Conservation (phyloP, 1,284 basidiomycete species). For the Earliella scabrosa region DNA sequence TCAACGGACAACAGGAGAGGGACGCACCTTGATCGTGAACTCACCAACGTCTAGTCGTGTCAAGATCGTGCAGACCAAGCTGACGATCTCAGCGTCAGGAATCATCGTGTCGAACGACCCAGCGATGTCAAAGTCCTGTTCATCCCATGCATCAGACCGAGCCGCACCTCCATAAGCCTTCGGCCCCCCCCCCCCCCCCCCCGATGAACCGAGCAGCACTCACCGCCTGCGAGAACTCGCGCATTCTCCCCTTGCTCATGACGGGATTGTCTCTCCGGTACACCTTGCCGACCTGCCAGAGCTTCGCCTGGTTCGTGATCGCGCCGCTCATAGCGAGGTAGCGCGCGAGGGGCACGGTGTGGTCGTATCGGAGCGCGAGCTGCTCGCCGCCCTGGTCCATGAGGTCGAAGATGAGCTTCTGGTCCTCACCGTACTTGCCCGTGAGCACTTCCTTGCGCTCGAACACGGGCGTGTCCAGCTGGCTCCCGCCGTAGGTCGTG, state of each 20-base stretch:
- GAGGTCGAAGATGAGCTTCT: conserved; percentile 98
- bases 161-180: background rate
- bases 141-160: conserved; percentile 34
- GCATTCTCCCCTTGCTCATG: conserved; percentile 97
- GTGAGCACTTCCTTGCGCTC: conserved; percentile 96
- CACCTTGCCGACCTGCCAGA: conserved; percentile 99
- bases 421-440: conserved; percentile 97
- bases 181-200: too few species aligned
- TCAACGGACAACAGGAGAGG: background rate
- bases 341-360: conserved; percentile 95
- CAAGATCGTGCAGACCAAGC: conserved; percentile 83
- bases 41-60: conserved; percentile 88
- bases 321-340: conserved; percentile 95
- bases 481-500: conserved; percentile 87
- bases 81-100: conserved; percentile 92
- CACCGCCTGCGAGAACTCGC: conserved; percentile 98
- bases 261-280: conserved; percentile 97
- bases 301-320: conserved; percentile 73
- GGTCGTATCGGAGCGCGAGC: conserved; percentile 93
- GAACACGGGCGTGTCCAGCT: conserved; percentile 98
- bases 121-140: conserved; percentile 96
- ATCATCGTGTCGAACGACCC: conserved; percentile 96
- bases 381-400: conserved; percentile 99
- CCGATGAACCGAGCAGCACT: too few species aligned
- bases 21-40: conserved; percentile 87